Conservation (phyloP, 2,329 filamentous ascomycete species). For the Ophiosphaerella korrae region DNA sequence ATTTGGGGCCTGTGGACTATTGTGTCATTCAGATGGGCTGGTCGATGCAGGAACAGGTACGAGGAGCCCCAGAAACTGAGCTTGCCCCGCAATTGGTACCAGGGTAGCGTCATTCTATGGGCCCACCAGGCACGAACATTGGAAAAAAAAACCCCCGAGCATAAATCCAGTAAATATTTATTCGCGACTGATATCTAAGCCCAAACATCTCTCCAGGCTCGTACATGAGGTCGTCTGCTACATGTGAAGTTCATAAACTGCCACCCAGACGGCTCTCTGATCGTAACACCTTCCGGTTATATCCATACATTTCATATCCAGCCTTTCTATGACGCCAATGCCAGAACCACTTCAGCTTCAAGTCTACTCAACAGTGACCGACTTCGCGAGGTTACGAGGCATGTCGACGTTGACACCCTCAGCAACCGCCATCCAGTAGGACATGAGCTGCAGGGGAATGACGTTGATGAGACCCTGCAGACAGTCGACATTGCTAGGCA, state of each 20-base stretch:
- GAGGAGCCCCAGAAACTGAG: slow-evolving; percentile 14
- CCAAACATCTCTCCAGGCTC: slow-evolving; percentile 9
- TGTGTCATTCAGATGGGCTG: too few species aligned
- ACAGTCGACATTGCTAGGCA: slow-evolving; percentile 92
- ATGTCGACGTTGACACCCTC: slow-evolving; percentile 98
- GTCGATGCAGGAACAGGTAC: slow-evolving; percentile 35
- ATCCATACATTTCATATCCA: slow-evolving; percentile 32
- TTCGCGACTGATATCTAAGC: slow-evolving; percentile 19
- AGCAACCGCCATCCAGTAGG: slow-evolving; percentile 97
- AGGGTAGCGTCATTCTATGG: slow-evolving; percentile 20
- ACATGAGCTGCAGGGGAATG: slow-evolving; percentile 94
- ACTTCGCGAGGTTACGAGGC: slow-evolving; percentile 98
- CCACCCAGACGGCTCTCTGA: slow-evolving; percentile 26
- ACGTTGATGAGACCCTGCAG: slow-evolving; percentile 98
- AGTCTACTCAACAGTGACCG: slow-evolving; percentile 92
- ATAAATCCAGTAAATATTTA: slow-evolving; percentile 20
- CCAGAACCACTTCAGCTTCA: slow-evolving; percentile 13
- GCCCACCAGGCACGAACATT: slow-evolving; percentile 5
- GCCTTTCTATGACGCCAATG: slow-evolving; percentile 21
- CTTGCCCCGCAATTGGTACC: slow-evolving; percentile 21
- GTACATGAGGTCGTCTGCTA: slow-evolving; percentile 21
- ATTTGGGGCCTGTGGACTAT: too few species aligned
- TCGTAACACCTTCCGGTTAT: slow-evolving; percentile 14
- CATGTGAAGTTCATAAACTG: slow-evolving; percentile 23
- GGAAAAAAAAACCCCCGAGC: slow-evolving; percentile 5